Conservation (phyloP, 805 yeast genomes). For the Saturnispora silvae region DNA sequence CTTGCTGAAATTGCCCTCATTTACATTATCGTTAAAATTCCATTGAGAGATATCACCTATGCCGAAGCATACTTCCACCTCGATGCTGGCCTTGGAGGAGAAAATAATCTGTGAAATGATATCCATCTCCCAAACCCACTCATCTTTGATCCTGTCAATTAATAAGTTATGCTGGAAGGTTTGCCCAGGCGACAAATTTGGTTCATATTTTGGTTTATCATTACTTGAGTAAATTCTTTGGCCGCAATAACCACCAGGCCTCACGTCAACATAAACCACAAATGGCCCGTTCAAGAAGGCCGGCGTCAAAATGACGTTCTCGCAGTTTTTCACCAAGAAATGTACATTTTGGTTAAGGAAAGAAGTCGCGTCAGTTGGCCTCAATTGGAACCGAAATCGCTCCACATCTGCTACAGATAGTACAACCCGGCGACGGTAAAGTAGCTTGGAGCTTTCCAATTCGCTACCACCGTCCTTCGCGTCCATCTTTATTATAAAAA, state of each 20-base stretch:
- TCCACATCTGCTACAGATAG: constrained; percentile 53
- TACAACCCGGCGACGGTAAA: constrained; percentile 22
- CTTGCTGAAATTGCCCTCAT: constrained; percentile 12
- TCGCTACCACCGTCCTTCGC: too few species aligned
- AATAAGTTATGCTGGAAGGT: constrained; percentile 48
- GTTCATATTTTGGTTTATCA: constrained; percentile 67
- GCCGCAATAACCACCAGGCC: constrained; percentile 54
- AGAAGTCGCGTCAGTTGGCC: constrained; percentile 12
- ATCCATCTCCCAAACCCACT: constrained; percentile 71
- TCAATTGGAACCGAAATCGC: constrained; percentile 42
- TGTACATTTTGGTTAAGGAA: constrained; percentile 26
- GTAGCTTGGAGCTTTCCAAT: too few species aligned
- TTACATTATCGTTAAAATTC: constrained; percentile 20
- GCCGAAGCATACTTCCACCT: constrained; percentile 52
- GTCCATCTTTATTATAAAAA: too few species aligned
- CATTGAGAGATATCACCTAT: constrained; percentile 29
- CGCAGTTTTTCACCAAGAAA: constrained; percentile 59
- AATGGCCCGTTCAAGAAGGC: constrained; percentile 87
- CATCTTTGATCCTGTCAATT: constrained; percentile 48
- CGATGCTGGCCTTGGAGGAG: constrained; percentile 54
- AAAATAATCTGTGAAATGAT: constrained; percentile 73
- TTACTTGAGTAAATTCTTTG: constrained; percentile 47
- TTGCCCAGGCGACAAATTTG: constrained; percentile 63
- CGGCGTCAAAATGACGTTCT: constrained; percentile 64
- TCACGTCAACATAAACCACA: constrained; percentile 71